phyloP scores from a whole-genome alignment of 495 filamentous ascomycete species.

The Penicillium diatomitis region DNA sequence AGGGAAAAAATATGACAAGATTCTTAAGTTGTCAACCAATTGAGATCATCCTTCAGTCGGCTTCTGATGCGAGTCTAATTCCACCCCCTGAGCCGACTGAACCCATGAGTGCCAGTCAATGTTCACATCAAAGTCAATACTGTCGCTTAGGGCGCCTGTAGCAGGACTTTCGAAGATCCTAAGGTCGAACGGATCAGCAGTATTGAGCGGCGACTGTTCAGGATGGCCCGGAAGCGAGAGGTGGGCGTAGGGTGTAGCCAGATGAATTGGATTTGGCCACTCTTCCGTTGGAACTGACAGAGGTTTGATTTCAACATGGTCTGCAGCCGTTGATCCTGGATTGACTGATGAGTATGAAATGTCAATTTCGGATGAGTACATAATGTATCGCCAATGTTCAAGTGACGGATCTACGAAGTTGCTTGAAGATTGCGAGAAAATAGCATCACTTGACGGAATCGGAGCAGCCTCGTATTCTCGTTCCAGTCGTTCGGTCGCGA shows the following conservation, averaged over 20 bases:
- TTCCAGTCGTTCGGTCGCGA: constrained; percentile 20
- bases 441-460: constrained; percentile 26
- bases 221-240: too few species aligned
- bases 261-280: too few species aligned
- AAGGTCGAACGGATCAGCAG: constrained; percentile 17
- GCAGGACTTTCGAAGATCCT: constrained; percentile 18
- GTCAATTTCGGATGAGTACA: too few species aligned
- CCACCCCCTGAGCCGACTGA: constrained; percentile 32
- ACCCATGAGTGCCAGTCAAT: constrained; percentile 45
- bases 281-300: too few species aligned
- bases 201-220: constrained; percentile 20
- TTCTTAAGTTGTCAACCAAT: neutral
- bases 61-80: neutral
- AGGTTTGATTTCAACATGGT: too few species aligned
- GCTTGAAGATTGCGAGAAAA: constrained; percentile 11
- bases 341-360: too few species aligned
- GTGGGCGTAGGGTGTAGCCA: too few species aligned
- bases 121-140: constrained; percentile 31
- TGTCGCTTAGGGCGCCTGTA: neutral
- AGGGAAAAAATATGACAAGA: neutral
- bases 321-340: too few species aligned
- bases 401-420: constrained; percentile 18
- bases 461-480: constrained; percentile 19
- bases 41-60: too few species aligned
- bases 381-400: constrained; percentile 23